Percentiles rank a stretch among this genome's conserved stretches.
These are phyloP conservation scores for Barbatosphaeria neglecta DNA, from an alignment of 495 filamentous ascomycete genomes.

Conservation along the genomic window DNA sequence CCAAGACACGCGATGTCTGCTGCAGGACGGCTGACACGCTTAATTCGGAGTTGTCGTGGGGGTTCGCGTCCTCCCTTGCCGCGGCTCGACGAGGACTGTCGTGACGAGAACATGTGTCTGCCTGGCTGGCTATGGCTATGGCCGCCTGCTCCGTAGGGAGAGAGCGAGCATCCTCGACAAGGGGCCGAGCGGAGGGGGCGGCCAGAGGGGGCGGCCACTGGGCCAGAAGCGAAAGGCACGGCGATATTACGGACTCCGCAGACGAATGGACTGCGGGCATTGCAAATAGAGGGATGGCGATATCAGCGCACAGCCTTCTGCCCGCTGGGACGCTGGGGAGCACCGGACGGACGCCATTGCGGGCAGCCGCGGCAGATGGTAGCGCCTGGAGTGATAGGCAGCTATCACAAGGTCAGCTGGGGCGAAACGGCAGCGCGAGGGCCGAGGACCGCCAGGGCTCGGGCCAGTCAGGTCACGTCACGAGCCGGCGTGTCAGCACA, in stretches of 20 bases:
- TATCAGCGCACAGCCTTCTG: background rate
- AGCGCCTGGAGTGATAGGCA: slow-evolving; percentile 7
- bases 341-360: background rate
- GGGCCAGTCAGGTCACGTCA: slow-evolving; percentile 11
- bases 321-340: background rate
- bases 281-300: background rate
- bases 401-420: slow-evolving; percentile 22
- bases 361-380: slow-evolving; percentile 13
- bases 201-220: background rate
- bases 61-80: too few species aligned
- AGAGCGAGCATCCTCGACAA: background rate
- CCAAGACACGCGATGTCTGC: too few species aligned
- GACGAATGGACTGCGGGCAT: background rate
- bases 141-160: background rate
- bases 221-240: background rate
- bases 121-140: background rate
- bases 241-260: background rate
- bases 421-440: slow-evolving; percentile 3
- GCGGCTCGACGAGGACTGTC: background rate
- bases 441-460: slow-evolving; percentile 1
- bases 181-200: background rate
- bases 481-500: slow-evolving; percentile 19
- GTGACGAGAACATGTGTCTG: background rate
- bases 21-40: too few species aligned
- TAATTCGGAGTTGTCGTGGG: too few species aligned